Percentiles rank a stretch among this genome's conserved stretches.
Conservation (phyloP, 1,284 basidiomycete species). For the Porodaedalea pini region DNA sequence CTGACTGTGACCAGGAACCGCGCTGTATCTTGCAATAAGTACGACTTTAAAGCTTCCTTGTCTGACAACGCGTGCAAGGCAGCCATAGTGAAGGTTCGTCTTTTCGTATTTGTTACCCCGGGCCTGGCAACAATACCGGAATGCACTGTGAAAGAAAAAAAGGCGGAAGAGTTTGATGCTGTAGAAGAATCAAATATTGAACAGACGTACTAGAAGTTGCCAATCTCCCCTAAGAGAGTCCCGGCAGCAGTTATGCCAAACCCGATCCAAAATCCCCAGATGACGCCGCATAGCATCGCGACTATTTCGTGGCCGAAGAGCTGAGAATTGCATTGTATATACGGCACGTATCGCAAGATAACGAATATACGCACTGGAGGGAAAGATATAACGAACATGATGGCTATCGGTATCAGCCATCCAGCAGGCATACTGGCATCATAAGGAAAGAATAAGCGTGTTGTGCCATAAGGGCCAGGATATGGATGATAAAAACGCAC, state of each 20-base stretch:
- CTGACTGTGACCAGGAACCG: conserved; percentile 77
- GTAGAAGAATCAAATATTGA: conserved; percentile 30
- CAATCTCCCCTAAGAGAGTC: conserved; percentile 65
- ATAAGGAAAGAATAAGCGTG: not conserved
- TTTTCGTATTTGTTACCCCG: conserved; percentile 71
- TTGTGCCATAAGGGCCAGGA: conserved; percentile 4
- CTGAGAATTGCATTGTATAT: conserved; percentile 24
- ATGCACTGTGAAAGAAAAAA: conserved; percentile 41
- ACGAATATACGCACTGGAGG: conserved; percentile 23
- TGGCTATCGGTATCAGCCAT: conserved; percentile 46
- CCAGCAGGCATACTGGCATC: conserved; percentile 37
- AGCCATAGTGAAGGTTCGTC: conserved; percentile 70
- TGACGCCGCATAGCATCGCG: conserved; percentile 49
- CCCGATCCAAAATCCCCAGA: conserved; percentile 48
- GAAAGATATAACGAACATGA: conserved; percentile 33
- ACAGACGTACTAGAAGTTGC: conserved; percentile 71
- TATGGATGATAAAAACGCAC: conserved; percentile 25
- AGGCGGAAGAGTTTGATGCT: not conserved
- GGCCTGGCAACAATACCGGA: conserved; percentile 59
- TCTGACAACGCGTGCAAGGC: conserved; percentile 71
- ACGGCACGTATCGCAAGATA: conserved; percentile 6
- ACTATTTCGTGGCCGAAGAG: conserved; percentile 56
- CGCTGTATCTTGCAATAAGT: conserved; percentile 68
- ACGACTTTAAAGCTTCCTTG: conserved; percentile 80
- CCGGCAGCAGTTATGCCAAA: conserved; percentile 65